Conservation (phyloP, 2,329 filamentous ascomycete species). For the Arachnopeziza araneosa region DNA sequence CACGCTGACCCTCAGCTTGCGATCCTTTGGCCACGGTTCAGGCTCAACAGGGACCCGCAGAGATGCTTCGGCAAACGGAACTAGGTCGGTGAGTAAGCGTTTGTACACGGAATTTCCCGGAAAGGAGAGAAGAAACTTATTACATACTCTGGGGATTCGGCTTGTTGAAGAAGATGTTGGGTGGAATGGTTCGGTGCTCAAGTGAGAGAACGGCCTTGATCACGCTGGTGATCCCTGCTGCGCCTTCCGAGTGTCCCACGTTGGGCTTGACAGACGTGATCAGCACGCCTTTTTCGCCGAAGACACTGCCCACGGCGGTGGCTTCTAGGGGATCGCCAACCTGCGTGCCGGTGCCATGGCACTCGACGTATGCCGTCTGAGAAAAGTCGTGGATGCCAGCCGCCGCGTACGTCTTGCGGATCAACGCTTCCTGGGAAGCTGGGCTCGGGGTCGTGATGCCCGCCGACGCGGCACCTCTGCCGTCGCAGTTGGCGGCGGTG, state of each 20-base stretch:
- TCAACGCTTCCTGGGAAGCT: slow-evolving; percentile 33
- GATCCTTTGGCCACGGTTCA: slow-evolving; percentile 21
- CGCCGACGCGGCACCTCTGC: slow-evolving; percentile 46
- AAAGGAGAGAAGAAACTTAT: no score
- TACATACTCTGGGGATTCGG: slow-evolving; percentile 25
- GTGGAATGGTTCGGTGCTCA: slow-evolving; percentile 35
- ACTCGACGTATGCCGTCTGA: slow-evolving; percentile 12
- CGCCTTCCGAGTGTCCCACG: slow-evolving; percentile 30
- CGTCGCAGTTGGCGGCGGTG: slow-evolving; percentile 50
- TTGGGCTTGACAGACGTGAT: slow-evolving; percentile 33
- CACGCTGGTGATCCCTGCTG: slow-evolving; percentile 31
- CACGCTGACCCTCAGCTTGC: slow-evolving; percentile 39
- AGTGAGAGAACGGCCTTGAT: slow-evolving; percentile 37
- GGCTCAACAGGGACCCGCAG: slow-evolving; percentile 26
- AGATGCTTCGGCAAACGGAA: slow-evolving; percentile 25
- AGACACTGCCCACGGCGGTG: background rate
- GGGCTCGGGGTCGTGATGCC: slow-evolving; percentile 50
- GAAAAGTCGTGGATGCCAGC: slow-evolving; percentile 7
- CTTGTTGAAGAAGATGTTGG: slow-evolving; percentile 33
- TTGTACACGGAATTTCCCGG: no score
- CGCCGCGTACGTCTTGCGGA: slow-evolving; percentile 5
- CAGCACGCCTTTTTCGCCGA: slow-evolving; percentile 1
- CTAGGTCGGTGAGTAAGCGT: background rate
- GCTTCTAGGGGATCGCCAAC: slow-evolving; percentile 2
- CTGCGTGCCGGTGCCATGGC: slow-evolving; percentile 17